Base-by-base conservation (phyloP, 371 early-diverging fungal genomes). In the Mortierella sp. region DNA sequence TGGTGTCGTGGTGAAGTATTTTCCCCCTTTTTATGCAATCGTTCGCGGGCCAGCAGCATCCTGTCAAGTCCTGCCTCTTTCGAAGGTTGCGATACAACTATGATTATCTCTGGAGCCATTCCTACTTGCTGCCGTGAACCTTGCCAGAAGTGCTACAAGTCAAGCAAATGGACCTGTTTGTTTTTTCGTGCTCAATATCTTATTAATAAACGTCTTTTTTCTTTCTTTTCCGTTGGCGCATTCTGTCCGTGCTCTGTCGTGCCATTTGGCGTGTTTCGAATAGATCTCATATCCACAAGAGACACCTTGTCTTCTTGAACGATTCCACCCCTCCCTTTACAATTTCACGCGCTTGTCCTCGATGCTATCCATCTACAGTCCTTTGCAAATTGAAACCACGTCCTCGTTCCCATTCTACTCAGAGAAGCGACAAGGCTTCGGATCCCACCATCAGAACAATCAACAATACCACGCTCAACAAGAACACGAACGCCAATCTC, bases 321-420 rank as follows among this genome's bases (percentile, higher is more conserved):
- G 19, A 44, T 32, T 30, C 57, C 17, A 46, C 32, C 47, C 15
- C 57, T 46, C 28, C 32, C 15, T 7, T 26, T 12, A 17, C 23
- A 37, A 49, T 23, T 14, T 6, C 48, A 12, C 39, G 23, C 46
- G n/a, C n/a, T n/a, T n/a, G n/a, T 12, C 39, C 42, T 56, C 55
- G 41, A 75, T 75, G 75, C 64, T 75, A 14, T 68, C 75, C 49
- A 69, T 75, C 43, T 75, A 55, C 58, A 75, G 75, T 48, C 75
- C 75, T 11, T 42, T 56, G 17, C 75, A 68, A 56, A 48, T 64
- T 64, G 69, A 75, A 64, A 21, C 75, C 30, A 64, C 75, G 6
- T 68, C 75, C 26, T 75, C 75, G 21, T 75, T 47, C 53, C 75
- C 75, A 11, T 75, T 75, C 51, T 52, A 75, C 56, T 42, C 60